phyloP scores from a whole-genome alignment of 2,329 filamentous ascomycete genomes.

The Penicillium sp. region DNA sequence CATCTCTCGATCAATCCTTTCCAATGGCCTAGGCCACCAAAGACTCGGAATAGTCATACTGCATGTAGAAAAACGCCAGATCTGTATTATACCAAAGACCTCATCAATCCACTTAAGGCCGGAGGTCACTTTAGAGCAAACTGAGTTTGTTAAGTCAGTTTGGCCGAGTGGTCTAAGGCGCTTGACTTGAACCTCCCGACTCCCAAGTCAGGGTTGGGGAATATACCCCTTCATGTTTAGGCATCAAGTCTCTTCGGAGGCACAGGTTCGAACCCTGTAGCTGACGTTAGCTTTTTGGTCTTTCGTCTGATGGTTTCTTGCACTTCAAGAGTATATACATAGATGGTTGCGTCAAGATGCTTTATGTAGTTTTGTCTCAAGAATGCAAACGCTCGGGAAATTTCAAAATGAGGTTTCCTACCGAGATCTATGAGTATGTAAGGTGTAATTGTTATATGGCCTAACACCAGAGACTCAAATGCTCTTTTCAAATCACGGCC shows the following conservation, averaged over 20 bases:
- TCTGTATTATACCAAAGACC: background rate
- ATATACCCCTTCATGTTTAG: constrained; percentile 7
- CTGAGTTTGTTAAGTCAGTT: constrained; percentile 4
- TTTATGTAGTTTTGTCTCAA: no score
- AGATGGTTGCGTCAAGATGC: no score
- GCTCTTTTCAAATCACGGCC: background rate
- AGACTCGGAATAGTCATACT: background rate
- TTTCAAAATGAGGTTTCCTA: background rate
- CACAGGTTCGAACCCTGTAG: constrained; percentile 15
- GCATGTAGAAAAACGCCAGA: background rate
- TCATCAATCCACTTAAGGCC: background rate
- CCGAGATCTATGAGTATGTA: constrained; percentile 1
- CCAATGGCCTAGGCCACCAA: background rate
- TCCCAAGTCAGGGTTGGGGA: background rate
- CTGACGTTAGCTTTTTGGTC: constrained; percentile 5
- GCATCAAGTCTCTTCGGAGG: constrained; percentile 12
- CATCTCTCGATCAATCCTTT: background rate
- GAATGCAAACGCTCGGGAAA: no score
- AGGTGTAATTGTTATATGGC: background rate
- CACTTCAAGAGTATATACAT: no score
- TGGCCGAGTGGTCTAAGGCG: constrained; percentile 14
- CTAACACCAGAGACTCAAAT: background rate
- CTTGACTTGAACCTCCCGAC: constrained; percentile 13
- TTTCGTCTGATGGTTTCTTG: background rate
- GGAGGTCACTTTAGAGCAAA: background rate